Conservation (phyloP, 106 monocot species). For the Dioscorea dumetorum region DNA sequence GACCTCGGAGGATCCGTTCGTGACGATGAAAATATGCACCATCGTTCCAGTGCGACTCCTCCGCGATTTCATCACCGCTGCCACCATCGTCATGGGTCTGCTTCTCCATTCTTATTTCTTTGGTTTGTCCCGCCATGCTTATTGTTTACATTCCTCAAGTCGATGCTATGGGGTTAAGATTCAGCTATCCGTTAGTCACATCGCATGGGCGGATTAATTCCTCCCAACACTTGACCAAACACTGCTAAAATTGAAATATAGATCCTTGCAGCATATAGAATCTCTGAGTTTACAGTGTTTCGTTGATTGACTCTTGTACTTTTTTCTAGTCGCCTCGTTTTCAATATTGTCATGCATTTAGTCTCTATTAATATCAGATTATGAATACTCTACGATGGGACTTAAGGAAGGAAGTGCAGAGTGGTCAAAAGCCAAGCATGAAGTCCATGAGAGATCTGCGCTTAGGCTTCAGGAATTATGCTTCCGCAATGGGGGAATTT, state of each 20-base stretch:
- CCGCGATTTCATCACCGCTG: constrained; percentile 69
- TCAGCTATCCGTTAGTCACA: too few species aligned
- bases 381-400: constrained; percentile 64
- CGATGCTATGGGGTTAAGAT: too few species aligned
- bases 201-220: too few species aligned
- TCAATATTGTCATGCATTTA: too few species aligned
- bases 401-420: constrained; percentile 60
- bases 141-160: too few species aligned
- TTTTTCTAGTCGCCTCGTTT: background rate
- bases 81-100: constrained; percentile 64
- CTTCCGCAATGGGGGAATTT: constrained; percentile 93
- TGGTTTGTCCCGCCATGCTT: too few species aligned
- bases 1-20: constrained; percentile 47
- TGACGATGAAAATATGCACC: constrained; percentile 62
- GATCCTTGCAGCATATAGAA: too few species aligned
- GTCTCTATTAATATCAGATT: constrained; percentile 33
- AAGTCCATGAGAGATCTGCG: constrained; percentile 67
- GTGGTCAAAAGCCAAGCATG: constrained; percentile 50
- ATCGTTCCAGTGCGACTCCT: constrained; percentile 62
- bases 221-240: too few species aligned
- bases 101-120: background rate
- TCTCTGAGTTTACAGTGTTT: too few species aligned
- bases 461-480: constrained; percentile 68
- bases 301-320: background rate
- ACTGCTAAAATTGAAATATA: too few species aligned